A percentile compares a stretch with the other conserved stretches of the same genome.
These are phyloP conservation scores for Kluyveromyces marxianus DNA, from an alignment of 1,139 yeast species.

Conservation along the genomic window DNA sequence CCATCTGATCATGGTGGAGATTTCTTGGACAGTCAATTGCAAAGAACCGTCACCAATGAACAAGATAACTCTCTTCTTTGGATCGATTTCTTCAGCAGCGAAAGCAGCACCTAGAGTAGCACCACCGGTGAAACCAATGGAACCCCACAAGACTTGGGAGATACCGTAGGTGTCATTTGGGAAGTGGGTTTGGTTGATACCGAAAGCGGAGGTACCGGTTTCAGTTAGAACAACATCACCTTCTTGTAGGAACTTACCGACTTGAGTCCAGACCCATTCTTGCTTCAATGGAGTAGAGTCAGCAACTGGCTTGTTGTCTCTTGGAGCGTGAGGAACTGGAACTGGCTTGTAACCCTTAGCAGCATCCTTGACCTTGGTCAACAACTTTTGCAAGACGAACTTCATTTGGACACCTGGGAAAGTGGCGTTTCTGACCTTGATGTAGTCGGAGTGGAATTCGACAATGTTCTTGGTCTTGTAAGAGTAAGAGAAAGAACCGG, in stretches of 20 bases:
- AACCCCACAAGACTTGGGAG: slow-evolving; percentile 87
- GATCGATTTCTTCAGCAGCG: slow-evolving; percentile 72
- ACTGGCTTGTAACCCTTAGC: slow-evolving; percentile 37
- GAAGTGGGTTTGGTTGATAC: slow-evolving; percentile 72
- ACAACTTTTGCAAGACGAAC: slow-evolving; percentile 48
- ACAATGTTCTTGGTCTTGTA: slow-evolving; percentile 73
- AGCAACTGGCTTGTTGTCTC: slow-evolving; percentile 38
- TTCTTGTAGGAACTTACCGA: slow-evolving; percentile 65
- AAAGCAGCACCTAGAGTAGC: slow-evolving; percentile 78
- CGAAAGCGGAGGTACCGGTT: slow-evolving; percentile 88
- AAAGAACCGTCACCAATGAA: slow-evolving; percentile 89
- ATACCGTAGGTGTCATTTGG: slow-evolving; percentile 69
- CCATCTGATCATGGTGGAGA: slow-evolving; percentile 79
- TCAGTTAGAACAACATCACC: slow-evolving; percentile 80
- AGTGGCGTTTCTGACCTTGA: slow-evolving; percentile 66
- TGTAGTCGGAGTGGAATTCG: slow-evolving; percentile 86
- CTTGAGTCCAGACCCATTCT: slow-evolving; percentile 76
- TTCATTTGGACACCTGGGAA: slow-evolving; percentile 79
- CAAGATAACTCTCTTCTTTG: slow-evolving; percentile 62
- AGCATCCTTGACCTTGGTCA: slow-evolving; percentile 34
- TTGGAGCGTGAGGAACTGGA: slow-evolving; percentile 41
- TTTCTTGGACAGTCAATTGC: slow-evolving; percentile 82
- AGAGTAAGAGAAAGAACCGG: slow-evolving; percentile 80
- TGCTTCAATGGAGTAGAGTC: slow-evolving; percentile 46
- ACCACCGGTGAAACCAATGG: slow-evolving; percentile 84